Evolutionary conservation across 257 asterid genomes (phyloP).

Genomic region (Coffea canephora): DNA sequence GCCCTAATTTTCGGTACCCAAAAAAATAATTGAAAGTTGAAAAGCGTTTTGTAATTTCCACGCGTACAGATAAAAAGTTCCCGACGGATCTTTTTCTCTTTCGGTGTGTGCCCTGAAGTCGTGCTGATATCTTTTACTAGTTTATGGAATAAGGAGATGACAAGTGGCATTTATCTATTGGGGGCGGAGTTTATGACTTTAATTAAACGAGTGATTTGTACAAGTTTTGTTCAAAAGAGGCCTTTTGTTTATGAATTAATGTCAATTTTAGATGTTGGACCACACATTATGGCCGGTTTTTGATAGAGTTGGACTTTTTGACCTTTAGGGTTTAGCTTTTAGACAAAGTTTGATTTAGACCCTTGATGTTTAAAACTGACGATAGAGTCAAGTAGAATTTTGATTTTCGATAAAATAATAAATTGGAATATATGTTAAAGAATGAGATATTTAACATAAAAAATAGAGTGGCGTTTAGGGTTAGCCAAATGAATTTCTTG

Average conservation of each 20-base stretch:
- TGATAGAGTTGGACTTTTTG: background rate
- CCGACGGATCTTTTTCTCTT: conserved; percentile 28
- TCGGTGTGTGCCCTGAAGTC: conserved; percentile 31
- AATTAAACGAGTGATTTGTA: background rate
- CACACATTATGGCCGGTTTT: conserved; percentile 29
- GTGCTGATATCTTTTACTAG: background rate
- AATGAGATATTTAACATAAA: background rate
- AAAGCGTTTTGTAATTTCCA: conserved; percentile 6
- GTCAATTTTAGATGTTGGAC: conserved; percentile 19
- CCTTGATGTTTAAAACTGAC: background rate
- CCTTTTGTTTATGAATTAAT: conserved; percentile 22
- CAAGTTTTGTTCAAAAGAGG: conserved; percentile 13
- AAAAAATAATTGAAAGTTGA: background rate
- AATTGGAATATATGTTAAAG: too few relatives aligned
- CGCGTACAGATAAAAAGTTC: conserved; percentile 20
- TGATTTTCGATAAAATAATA: background rate
- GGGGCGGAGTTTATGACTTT: background rate
- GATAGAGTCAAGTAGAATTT: background rate
- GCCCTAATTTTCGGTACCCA: background rate
- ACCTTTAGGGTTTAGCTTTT: background rate
- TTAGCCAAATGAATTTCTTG: too few relatives aligned
- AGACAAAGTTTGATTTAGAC: conserved; percentile 6
- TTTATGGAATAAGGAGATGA: background rate
- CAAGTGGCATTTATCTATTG: background rate
- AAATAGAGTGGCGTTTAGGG: background rate